phyloP scores from a whole-genome alignment of 805 yeast genomes.

The Saccharomycopsis fodiens region DNA sequence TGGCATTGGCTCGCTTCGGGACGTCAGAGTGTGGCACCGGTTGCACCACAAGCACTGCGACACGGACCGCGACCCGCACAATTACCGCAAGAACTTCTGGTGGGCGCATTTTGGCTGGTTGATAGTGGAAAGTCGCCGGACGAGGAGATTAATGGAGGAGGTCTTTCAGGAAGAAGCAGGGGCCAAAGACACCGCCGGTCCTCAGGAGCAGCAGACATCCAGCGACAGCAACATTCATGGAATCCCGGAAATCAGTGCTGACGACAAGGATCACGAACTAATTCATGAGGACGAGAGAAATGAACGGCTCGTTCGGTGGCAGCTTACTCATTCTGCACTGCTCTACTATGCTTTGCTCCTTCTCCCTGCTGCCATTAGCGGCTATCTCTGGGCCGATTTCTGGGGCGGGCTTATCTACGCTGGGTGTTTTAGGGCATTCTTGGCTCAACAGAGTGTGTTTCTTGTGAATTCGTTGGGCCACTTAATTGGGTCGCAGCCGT shows the following conservation, averaged over 20 bases:
- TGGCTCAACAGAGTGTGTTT: slow-evolving; percentile 75
- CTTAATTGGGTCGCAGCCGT: slow-evolving; percentile 64
- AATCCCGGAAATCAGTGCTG: not conserved
- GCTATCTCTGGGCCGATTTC: slow-evolving; percentile 64
- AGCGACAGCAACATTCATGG: not conserved
- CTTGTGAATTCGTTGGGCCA: slow-evolving; percentile 82
- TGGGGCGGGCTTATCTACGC: slow-evolving; percentile 72
- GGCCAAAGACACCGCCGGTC: not conserved
- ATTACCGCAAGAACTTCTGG: slow-evolving; percentile 68
- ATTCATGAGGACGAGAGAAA: slow-evolving; percentile 31
- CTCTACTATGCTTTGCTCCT: slow-evolving; percentile 48
- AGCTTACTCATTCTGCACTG: slow-evolving; percentile 60
- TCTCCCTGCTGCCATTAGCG: slow-evolving; percentile 60
- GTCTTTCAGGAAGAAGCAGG: not conserved
- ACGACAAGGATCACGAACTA: slow-evolving; percentile 23
- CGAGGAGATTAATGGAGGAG: slow-evolving; percentile 4
- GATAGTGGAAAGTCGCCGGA: slow-evolving; percentile 34
- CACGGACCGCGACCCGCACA: slow-evolving; percentile 84
- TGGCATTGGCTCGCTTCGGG: slow-evolving; percentile 67
- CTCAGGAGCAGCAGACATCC: slow-evolving; percentile 13
- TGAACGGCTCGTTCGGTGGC: slow-evolving; percentile 56
- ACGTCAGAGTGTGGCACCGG: slow-evolving; percentile 81
- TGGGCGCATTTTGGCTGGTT: slow-evolving; percentile 91
- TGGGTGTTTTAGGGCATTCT: slow-evolving; percentile 63
- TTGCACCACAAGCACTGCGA: slow-evolving; percentile 89